Base-by-base conservation (phyloP, 2,329 filamentous ascomycete genomes). In the Microdochium bolleyi region DNA sequence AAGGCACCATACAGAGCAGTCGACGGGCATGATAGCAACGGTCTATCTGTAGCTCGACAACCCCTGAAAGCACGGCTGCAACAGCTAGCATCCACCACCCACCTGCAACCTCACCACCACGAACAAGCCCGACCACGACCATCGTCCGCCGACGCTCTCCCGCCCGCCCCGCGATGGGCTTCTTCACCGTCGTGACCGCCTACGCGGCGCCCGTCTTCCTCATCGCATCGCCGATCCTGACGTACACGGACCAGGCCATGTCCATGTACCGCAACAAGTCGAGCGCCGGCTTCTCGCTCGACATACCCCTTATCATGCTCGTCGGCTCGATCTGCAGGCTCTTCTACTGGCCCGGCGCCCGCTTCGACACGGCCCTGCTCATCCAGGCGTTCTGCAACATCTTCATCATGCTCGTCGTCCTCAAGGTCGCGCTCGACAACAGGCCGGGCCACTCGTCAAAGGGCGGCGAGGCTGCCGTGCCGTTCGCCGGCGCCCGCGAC, bases 261-360 rank as follows among this genome's bases (percentile, higher is more conserved):
- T 78, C 83, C 34, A 88, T 88, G 78, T 77, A 85, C 61, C 74
- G 78, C 60, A 75, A 71, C 53, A 83, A 79, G 66, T 83, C 82
- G 46, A 87, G 83, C 58, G 81, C 80, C 14, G 83, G 84, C 53
- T 87, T 87, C 70, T 87, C 84, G 19, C 74, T 88, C 56, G 84
- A 88, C 61, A 87, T 87, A 48, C 84, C 84, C 30, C 71, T 88
- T 53, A 88, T 88, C 56, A 88, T 88, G 84, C 78, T 88, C 50
- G 76, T 87, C 52, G 82, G 84, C 25, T 87, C 83, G 3, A 70
- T 87, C 52, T 70, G 86, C 52, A 82, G 83, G 81, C 79, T 87
- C 62, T 87, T 87, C 62, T 88, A 87, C 71, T 88, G 83, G 71
- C 81, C 83, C 50, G 83, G 84, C 54, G 79, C 82, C 14, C 77